Evolutionary conservation across 495 filamentous ascomycete species (phyloP), one percentile per base, ranked within the genome.

Genomic region (Penicillium malachiteum): DNA sequence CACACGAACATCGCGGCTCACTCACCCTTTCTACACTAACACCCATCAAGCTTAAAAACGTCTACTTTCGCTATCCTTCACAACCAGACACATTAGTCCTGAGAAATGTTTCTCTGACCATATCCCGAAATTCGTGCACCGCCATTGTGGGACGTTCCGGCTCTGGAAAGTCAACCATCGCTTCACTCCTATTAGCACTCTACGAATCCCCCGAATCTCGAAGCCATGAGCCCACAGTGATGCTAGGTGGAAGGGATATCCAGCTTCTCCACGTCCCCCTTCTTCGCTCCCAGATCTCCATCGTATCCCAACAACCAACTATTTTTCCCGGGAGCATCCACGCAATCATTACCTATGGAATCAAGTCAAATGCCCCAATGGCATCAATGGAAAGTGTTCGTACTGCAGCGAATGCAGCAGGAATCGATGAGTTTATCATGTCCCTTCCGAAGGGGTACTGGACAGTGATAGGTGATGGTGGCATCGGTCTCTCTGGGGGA

Each of bases 111-210:
- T 84, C 74, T 37, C 64, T 95, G n/a, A 70, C 59, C 1, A 80
- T 96, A 53, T 55, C 75, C 7, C 58, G 75, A 0, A 83, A 83
- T 16, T 83, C 78, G 0, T 87, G 80, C 55, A 88, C 83, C 3
- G 90, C 90, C 5, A 82, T 96, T 33, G 91, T 94, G 13, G 92
- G 91, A 11, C 68, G 81, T 4, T 96, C 92, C 0, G 95, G 95
- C 0, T 88, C 84, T 21, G 93, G 94, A 0, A 98, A 98, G 74
- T 91, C 86, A 12, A 97, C 95, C 1, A 81, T 97, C 40, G 82
- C 86, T 1, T 84, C 86, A 0, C 72, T 98, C 0, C 78, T 97
- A 0, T 71, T 94, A 0, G 78, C 82, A 2, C 78, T 92, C 14
- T 90, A 90, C 60, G 75, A 74, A 50, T 58, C 63, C n/a, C 67